Percentiles rank a stretch among this genome's conserved stretches.
phyloP scores from a whole-genome alignment of 1,284 basidiomycete species.

The Golubevia sp. region DNA sequence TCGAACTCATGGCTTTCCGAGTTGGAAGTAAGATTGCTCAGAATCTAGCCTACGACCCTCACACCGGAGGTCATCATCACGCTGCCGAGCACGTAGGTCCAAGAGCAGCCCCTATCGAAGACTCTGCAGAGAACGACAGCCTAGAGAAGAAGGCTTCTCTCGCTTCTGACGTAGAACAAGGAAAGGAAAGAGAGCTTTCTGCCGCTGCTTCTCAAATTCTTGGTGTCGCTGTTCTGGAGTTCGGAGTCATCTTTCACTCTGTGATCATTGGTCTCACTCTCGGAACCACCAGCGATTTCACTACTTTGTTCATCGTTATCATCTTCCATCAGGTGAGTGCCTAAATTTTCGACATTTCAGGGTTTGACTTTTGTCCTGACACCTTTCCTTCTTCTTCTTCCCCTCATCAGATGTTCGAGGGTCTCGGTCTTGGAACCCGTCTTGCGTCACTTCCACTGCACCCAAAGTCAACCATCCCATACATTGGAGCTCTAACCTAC shows the following conservation, averaged over 20 bases:
- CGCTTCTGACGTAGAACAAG: background rate
- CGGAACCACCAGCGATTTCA: conserved; percentile 81
- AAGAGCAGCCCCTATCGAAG: background rate
- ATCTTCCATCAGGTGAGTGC: conserved; percentile 67
- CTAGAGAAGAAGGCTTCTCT: conserved; percentile 6
- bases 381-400: background rate
- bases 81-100: conserved; percentile 30
- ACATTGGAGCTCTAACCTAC: conserved; percentile 32
- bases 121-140: too few species aligned
- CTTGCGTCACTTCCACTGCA: conserved; percentile 31
- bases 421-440: conserved; percentile 57
- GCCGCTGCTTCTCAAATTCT: conserved; percentile 74
- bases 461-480: conserved; percentile 28
- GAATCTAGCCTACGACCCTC: conserved; percentile 51
- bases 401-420: conserved; percentile 48
- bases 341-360: too few species aligned
- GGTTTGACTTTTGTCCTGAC: background rate
- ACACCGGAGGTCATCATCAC: conserved; percentile 49
- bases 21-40: conserved; percentile 31
- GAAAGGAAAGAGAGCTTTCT: background rate
- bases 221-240: conserved; percentile 82
- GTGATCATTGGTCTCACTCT: conserved; percentile 91
- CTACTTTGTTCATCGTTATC: conserved; percentile 83
- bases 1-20: conserved; percentile 54
- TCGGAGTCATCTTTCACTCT: conserved; percentile 85